phyloP scores from a whole-genome alignment of 2,329 filamentous ascomycete genomes.

The Aureobasidium leucospermi region DNA sequence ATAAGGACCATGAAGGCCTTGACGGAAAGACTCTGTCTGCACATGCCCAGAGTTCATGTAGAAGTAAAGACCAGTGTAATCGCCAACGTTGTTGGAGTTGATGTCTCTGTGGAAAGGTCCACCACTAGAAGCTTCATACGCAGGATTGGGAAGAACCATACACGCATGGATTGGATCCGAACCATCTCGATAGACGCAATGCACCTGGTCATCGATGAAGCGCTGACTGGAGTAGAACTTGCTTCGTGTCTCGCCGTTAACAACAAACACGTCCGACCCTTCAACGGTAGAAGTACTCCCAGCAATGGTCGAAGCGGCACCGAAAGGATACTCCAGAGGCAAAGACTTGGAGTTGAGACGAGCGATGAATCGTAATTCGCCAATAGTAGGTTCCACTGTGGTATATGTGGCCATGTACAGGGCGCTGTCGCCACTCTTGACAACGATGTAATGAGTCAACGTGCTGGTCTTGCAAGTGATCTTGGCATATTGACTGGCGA shows the following conservation, averaged over 20 bases:
- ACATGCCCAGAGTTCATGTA: slow-evolving; percentile 63
- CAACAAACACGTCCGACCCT: slow-evolving; percentile 45
- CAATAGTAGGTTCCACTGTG: slow-evolving; percentile 35
- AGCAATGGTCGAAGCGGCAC: slow-evolving; percentile 46
- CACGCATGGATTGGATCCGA: slow-evolving; percentile 48
- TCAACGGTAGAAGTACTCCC: slow-evolving; percentile 48
- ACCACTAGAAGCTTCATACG: slow-evolving; percentile 57
- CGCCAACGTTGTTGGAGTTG: slow-evolving; percentile 56
- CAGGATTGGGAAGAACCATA: slow-evolving; percentile 48
- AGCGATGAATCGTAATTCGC: slow-evolving; percentile 58
- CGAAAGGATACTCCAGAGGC: slow-evolving; percentile 31
- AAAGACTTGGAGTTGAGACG: slow-evolving; percentile 44
- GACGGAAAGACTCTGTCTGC: slow-evolving; percentile 54
- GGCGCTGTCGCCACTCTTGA: slow-evolving; percentile 52
- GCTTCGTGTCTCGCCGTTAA: slow-evolving; percentile 55
- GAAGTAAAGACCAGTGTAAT: slow-evolving; percentile 53
- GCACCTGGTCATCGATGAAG: slow-evolving; percentile 61
- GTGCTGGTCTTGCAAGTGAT: slow-evolving; percentile 53
- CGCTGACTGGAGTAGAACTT: slow-evolving; percentile 64
- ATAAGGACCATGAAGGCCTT: slow-evolving; percentile 61
- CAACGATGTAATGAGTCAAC: slow-evolving; percentile 59
- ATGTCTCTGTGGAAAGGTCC: slow-evolving; percentile 59
- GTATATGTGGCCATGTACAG: slow-evolving; percentile 54
- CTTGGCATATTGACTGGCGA: slow-evolving; percentile 46
- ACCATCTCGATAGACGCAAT: slow-evolving; percentile 51